Evolutionary conservation across 768 basidiomycete genomes (phyloP).

Genomic region (Podaxis carcinomalis): DNA sequence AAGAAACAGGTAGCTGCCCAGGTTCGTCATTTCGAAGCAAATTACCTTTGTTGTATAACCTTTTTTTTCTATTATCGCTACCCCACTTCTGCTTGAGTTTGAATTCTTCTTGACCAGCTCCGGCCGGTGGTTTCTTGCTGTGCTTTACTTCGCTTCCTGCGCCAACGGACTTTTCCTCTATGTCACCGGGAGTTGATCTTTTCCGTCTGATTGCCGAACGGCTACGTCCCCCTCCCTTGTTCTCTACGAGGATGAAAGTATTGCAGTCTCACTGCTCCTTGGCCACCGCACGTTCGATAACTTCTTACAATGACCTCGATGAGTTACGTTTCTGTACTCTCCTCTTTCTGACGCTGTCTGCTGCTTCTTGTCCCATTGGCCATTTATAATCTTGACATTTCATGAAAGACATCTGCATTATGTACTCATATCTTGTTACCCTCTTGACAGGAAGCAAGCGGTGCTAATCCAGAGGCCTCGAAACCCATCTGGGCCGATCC

Average conservation of each 20-base stretch:
- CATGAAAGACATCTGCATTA: conserved; percentile 2
- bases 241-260: conserved; percentile 2
- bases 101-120: not conserved
- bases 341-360: not conserved
- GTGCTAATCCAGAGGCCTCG: conserved; percentile 29
- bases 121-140: not conserved
- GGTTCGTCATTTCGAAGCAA: conserved; percentile 30
- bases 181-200: not conserved
- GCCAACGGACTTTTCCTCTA: not conserved
- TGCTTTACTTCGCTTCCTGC: not conserved
- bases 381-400: conserved; percentile 5
- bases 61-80: not conserved
- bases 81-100: not conserved
- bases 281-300: not conserved
- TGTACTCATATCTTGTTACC: conserved; percentile 9
- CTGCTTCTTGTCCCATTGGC: not conserved
- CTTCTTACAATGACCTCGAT: not conserved
- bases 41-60: not conserved
- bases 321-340: not conserved
- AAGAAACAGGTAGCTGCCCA: conserved; percentile 49
- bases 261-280: conserved; percentile 4
- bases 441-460: conserved; percentile 21
- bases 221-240: not conserved
- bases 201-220: not conserved
- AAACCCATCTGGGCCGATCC: conserved; percentile 42